Percentiles rank a stretch among this genome's conserved stretches.
These are phyloP conservation scores for Phytophthora ramorum DNA, from an alignment of 352 stramenopile species.

Conservation along the genomic window DNA sequence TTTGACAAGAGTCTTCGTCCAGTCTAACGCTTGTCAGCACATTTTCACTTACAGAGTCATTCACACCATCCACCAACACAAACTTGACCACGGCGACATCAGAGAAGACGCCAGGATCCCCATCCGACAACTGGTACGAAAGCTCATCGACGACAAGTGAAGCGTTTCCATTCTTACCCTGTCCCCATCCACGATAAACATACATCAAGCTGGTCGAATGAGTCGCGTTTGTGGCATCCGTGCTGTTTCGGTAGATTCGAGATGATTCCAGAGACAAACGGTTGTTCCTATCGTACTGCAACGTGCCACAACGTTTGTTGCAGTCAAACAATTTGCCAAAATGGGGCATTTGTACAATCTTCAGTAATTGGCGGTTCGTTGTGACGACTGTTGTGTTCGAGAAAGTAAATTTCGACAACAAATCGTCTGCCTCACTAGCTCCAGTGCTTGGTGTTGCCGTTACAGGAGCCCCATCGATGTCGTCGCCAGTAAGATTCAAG, in stretches of 20 bases:
- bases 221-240: conserved; percentile 20
- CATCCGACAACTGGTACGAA: conserved; percentile 58
- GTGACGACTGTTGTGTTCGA: conserved; percentile 7
- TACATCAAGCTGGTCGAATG: conserved; percentile 64
- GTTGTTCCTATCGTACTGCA: background rate
- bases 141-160: conserved; percentile 47
- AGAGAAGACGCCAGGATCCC: conserved; percentile 37
- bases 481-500: conserved; percentile 49
- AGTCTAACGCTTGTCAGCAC: conserved; percentile 38
- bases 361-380: conserved; percentile 34
- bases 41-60: conserved; percentile 14
- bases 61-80: conserved; percentile 12
- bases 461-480: conserved; percentile 38
- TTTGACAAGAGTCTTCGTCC: conserved; percentile 57
- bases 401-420: conserved; percentile 30
- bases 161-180: background rate
- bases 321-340: conserved; percentile 70
- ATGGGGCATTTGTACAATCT: conserved; percentile 51
- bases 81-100: conserved; percentile 40
- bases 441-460: background rate
- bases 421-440: conserved; percentile 4
- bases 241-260: conserved; percentile 32
- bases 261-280: conserved; percentile 4
- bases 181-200: conserved; percentile 47
- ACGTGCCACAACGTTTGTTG: conserved; percentile 30